Percentiles rank a stretch among this genome's conserved stretches.
These are phyloP conservation scores for Sphagnum contortum DNA, from an alignment of 225 moss, liverwort and hornwort species.

Conservation along the genomic window DNA sequence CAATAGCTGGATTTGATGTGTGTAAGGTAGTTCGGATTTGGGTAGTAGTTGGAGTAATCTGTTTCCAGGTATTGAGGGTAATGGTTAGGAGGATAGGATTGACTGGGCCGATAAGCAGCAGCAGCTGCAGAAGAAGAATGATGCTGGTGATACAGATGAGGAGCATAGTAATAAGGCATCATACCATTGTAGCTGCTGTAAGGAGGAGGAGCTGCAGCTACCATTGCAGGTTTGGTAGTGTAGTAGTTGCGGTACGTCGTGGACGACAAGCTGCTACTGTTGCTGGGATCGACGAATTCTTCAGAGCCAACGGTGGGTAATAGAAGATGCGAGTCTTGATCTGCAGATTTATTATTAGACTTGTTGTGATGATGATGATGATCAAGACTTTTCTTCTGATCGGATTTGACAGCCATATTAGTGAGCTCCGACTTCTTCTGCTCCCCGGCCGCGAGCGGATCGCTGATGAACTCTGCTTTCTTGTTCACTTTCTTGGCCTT, in stretches of 20 bases:
- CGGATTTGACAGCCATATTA: no score
- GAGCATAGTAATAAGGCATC: no score
- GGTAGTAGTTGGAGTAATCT: constrained; percentile 22
- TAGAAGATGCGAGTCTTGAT: constrained; percentile 11
- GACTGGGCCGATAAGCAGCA: constrained; percentile 34
- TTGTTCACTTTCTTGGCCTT: constrained; percentile 30
- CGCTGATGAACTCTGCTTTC: constrained; percentile 31
- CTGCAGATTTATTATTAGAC: neutral
- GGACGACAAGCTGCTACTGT: neutral
- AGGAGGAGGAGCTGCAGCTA: no score
- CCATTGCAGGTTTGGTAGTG: no score
- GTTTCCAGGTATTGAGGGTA: constrained; percentile 17
- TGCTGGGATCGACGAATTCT: no score
- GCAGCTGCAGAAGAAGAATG: no score
- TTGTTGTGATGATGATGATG: neutral
- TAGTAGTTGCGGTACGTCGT: neutral
- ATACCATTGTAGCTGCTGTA: no score
- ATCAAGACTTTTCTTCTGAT: no score
- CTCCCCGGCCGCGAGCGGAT: constrained; percentile 10
- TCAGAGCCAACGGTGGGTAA: no score
- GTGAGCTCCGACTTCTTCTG: neutral
- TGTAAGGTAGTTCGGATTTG: constrained; percentile 46
- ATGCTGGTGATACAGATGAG: no score
- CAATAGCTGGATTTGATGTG: constrained; percentile 42
- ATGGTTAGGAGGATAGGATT: constrained; percentile 34